Evolutionary conservation across 306 rosid species (phyloP).

Genomic region (Rubus parviflorus): DNA sequence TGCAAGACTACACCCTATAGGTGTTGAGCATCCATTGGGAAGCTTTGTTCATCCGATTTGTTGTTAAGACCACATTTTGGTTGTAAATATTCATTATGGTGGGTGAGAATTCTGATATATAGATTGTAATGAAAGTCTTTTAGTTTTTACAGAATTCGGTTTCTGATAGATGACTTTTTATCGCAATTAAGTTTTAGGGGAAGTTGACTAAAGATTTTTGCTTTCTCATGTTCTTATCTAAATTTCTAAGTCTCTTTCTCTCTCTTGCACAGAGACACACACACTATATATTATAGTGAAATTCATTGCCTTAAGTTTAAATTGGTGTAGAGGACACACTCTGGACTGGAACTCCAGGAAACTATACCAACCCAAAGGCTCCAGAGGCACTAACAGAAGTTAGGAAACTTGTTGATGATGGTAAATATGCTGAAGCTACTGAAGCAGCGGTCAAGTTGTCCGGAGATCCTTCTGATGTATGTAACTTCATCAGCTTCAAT

Average conservation of each 20-base stretch:
- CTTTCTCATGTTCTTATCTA: background rate
- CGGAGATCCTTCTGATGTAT: slow-evolving; percentile 66
- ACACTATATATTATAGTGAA: background rate
- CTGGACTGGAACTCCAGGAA: slow-evolving; percentile 83
- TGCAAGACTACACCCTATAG: background rate
- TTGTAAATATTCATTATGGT: background rate
- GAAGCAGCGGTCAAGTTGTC: slow-evolving; percentile 64
- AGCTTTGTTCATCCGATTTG: background rate
- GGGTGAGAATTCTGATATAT: background rate
- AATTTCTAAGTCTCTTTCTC: background rate
- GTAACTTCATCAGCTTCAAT: slow-evolving; percentile 29
- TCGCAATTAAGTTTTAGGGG: background rate
- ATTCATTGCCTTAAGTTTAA: background rate
- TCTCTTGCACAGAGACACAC: background rate
- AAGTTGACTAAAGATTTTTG: background rate
- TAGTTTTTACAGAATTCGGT: background rate
- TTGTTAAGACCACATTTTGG: background rate
- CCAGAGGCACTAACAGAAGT: slow-evolving; percentile 65
- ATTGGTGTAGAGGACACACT: slow-evolving; percentile 72
- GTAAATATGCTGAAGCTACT: slow-evolving; percentile 72
- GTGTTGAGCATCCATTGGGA: background rate
- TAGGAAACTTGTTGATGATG: slow-evolving; percentile 74
- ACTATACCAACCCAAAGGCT: slow-evolving; percentile 72
- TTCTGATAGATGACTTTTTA: background rate
- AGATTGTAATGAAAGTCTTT: background rate